phyloP scores from a whole-genome alignment of 2,329 filamentous ascomycete genomes.

The Neurospora sp. region DNA sequence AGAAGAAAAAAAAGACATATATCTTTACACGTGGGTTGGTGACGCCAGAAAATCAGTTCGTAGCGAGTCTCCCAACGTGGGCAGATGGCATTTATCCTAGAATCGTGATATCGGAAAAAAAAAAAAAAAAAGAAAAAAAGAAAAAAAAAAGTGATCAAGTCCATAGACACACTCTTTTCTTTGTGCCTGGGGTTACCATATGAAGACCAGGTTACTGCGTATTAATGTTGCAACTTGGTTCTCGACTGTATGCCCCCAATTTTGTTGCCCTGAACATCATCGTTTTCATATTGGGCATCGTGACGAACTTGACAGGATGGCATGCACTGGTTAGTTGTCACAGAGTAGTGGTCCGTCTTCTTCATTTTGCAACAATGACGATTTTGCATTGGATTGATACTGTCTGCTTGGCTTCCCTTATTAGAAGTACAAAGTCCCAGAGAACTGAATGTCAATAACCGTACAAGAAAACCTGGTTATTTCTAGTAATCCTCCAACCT shows the following conservation, averaged over 20 bases:
- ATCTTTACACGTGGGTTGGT: not conserved
- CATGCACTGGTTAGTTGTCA: not conserved
- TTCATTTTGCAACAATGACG: slow-evolving; percentile 5
- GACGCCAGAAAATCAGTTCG: not conserved
- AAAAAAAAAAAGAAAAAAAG: too few relatives aligned
- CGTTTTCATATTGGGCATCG: not conserved
- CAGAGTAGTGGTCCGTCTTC: not conserved
- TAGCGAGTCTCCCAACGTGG: not conserved
- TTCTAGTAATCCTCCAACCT: slow-evolving; percentile 4
- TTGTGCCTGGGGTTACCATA: not conserved
- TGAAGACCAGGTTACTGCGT: not conserved
- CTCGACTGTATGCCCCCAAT: not conserved
- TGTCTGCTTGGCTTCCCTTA: not conserved
- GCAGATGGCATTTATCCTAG: not conserved
- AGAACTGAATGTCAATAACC: slow-evolving; percentile 15
- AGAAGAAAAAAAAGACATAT: not conserved
- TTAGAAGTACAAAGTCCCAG: slow-evolving; percentile 7
- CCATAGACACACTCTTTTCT: not conserved
- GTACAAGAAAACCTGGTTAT: slow-evolving; percentile 19
- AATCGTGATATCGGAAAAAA: not conserved
- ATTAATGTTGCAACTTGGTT: not conserved
- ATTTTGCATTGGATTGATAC: slow-evolving; percentile 7
- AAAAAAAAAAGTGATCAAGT: not conserved
- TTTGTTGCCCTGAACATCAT: not conserved
- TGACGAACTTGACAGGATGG: not conserved